These are phyloP conservation scores for Cicer pinnatifidum DNA, from an alignment of 306 rosid species.

Conservation along the genomic window DNA sequence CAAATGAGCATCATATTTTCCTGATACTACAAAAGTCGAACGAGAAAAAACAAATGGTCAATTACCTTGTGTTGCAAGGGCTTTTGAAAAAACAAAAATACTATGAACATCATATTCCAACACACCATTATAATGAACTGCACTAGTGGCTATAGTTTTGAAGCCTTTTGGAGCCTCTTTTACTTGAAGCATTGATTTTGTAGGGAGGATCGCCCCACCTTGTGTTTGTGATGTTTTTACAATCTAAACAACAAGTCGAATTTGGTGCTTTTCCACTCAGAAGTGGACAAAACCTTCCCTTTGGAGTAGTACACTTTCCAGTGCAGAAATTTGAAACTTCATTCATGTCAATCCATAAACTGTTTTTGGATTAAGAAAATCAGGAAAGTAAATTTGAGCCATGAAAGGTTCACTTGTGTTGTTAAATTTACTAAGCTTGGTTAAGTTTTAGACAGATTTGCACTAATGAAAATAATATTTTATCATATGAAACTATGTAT, in stretches of 20 bases:
- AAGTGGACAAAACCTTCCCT: constrained; percentile 56
- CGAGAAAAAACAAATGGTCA: constrained; percentile 83
- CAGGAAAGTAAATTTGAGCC: constrained; percentile 88
- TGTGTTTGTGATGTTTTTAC: constrained; percentile 78
- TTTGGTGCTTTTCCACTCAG: constrained; percentile 68
- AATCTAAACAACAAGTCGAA: constrained; percentile 83
- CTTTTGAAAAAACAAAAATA: constrained; percentile 77
- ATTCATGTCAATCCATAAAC: constrained; percentile 97
- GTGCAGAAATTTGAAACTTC: constrained; percentile 85
- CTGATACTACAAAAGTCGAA: constrained; percentile 86
- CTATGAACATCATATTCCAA: constrained; percentile 94
- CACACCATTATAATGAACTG: constrained; percentile 81
- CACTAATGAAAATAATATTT: too few relatives aligned
- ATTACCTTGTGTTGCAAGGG: constrained; percentile 91
- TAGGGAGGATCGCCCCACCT: constrained; percentile 94
- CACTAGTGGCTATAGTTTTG: constrained; percentile 94
- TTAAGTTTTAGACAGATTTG: too few relatives aligned
- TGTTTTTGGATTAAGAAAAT: constrained; percentile 85
- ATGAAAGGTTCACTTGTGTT: constrained; percentile 52
- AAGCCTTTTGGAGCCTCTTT: constrained; percentile 66
- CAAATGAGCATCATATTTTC: constrained; percentile 94
- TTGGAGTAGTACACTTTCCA: constrained; percentile 80
- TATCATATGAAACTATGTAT: too few relatives aligned
- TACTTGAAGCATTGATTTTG: constrained; percentile 86
- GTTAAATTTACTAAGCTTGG: too few relatives aligned